These are phyloP conservation scores for Daldinia eschscholtzii DNA, from an alignment of 2,329 filamentous ascomycete species.

Conservation along the genomic window DNA sequence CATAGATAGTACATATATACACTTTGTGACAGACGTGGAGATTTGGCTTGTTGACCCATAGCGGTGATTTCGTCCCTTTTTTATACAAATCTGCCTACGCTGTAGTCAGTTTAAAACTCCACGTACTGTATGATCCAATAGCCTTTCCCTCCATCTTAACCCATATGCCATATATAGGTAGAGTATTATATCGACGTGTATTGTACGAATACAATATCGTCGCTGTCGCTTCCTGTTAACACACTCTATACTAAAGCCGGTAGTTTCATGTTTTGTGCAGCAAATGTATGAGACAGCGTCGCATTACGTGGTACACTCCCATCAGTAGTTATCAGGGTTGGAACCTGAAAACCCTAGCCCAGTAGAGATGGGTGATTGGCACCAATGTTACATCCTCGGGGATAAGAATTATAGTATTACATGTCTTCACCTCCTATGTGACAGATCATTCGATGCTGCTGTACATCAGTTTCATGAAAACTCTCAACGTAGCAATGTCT, in stretches of 20 bases:
- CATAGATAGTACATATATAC: background rate
- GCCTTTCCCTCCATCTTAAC: background rate
- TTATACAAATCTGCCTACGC: background rate
- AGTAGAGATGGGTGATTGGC: background rate
- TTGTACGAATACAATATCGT: background rate
- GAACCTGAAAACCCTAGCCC: background rate
- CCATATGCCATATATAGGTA: background rate
- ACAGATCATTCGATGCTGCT: background rate
- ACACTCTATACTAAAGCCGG: background rate
- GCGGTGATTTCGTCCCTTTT: background rate
- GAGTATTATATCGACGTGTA: background rate
- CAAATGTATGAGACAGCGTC: background rate
- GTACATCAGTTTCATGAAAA: background rate
- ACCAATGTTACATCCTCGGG: background rate
- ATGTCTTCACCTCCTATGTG: background rate
- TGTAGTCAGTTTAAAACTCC: conserved; percentile 2
- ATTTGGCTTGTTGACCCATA: background rate
- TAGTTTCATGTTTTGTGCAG: background rate
- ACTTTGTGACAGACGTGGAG: background rate
- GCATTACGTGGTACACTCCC: background rate
- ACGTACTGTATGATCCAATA: conserved; percentile 4
- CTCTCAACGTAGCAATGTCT: background rate
- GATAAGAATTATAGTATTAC: background rate
- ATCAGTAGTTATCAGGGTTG: background rate
- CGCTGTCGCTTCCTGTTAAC: background rate